phyloP scores from a whole-genome alignment of 441 rosid genomes.

The Melastoma candidum region DNA sequence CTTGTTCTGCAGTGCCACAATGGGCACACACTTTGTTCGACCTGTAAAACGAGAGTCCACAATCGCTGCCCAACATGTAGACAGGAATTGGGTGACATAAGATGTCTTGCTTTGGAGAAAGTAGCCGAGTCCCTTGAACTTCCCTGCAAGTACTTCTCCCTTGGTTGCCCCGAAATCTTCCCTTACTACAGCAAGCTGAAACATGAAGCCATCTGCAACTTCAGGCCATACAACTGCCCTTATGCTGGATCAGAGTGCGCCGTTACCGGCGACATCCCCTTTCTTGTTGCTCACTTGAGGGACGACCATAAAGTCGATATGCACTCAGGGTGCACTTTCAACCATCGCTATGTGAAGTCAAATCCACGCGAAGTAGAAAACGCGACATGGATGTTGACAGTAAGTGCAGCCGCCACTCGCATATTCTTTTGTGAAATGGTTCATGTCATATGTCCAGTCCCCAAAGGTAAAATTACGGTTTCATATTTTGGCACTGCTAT shows the following conservation, averaged over 20 bases:
- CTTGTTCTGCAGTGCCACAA: slow-evolving; percentile 51
- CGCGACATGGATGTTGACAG: slow-evolving; percentile 67
- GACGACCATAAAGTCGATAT: slow-evolving; percentile 91
- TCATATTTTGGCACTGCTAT: too few relatives aligned
- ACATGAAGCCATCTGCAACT: slow-evolving; percentile 73
- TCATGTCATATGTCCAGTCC: too few relatives aligned
- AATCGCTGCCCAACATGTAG: slow-evolving; percentile 84
- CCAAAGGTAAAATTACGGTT: too few relatives aligned
- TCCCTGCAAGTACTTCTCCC: slow-evolving; percentile 71
- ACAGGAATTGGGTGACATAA: slow-evolving; percentile 65
- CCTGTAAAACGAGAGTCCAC: slow-evolving; percentile 79
- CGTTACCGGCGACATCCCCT: slow-evolving; percentile 62
- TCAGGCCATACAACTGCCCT: slow-evolving; percentile 84
- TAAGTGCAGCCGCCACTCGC: slow-evolving; percentile 1
- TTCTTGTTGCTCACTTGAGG: slow-evolving; percentile 66
- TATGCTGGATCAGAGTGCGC: slow-evolving; percentile 89
- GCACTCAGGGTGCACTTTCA: slow-evolving; percentile 81
- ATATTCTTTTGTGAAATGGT: too few relatives aligned
- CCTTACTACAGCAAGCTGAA: slow-evolving; percentile 87
- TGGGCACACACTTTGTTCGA: slow-evolving; percentile 79
- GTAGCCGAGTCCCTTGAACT: slow-evolving; percentile 86
- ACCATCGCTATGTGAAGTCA: slow-evolving; percentile 83
- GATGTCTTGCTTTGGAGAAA: slow-evolving; percentile 73
- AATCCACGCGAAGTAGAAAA: slow-evolving; percentile 91
- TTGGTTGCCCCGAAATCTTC: slow-evolving; percentile 84